phyloP scores from a whole-genome alignment of 495 filamentous ascomycete species.

The Penicillium verhagenii region DNA sequence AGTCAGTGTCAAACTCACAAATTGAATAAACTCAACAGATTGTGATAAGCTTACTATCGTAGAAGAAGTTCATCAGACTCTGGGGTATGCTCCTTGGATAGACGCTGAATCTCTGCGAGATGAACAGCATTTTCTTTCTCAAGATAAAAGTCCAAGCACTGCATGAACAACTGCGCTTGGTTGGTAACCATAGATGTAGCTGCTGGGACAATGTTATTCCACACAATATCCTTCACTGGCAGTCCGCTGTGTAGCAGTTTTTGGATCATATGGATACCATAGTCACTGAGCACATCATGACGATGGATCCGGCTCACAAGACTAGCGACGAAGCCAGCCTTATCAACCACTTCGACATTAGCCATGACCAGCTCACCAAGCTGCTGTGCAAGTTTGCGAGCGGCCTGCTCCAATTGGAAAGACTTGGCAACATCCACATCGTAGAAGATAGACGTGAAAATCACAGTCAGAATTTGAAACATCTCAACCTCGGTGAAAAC shows the following conservation, averaged over 20 bases:
- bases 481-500: constrained; percentile 58
- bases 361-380: constrained; percentile 59
- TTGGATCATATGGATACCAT: constrained; percentile 71
- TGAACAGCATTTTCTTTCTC: constrained; percentile 50
- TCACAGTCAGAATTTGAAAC: constrained; percentile 56
- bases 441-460: constrained; percentile 64
- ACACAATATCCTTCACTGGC: constrained; percentile 64
- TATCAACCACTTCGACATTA: constrained; percentile 59
- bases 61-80: constrained; percentile 48
- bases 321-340: constrained; percentile 48
- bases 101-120: constrained; percentile 54
- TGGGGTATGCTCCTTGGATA: constrained; percentile 46
- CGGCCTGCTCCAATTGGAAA: constrained; percentile 58
- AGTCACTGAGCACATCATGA: constrained; percentile 53
- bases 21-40: not conserved
- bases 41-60: constrained; percentile 39
- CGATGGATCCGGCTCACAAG: constrained; percentile 43
- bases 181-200: constrained; percentile 62
- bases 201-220: constrained; percentile 66
- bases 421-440: constrained; percentile 64
- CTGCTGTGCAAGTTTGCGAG: constrained; percentile 53
- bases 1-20: constrained; percentile 13
- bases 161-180: constrained; percentile 69
- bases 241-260: constrained; percentile 59
- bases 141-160: constrained; percentile 77